phyloP scores from a whole-genome alignment of 371 early-diverging fungal species.

The Blastocladiella emersonii region DNA sequence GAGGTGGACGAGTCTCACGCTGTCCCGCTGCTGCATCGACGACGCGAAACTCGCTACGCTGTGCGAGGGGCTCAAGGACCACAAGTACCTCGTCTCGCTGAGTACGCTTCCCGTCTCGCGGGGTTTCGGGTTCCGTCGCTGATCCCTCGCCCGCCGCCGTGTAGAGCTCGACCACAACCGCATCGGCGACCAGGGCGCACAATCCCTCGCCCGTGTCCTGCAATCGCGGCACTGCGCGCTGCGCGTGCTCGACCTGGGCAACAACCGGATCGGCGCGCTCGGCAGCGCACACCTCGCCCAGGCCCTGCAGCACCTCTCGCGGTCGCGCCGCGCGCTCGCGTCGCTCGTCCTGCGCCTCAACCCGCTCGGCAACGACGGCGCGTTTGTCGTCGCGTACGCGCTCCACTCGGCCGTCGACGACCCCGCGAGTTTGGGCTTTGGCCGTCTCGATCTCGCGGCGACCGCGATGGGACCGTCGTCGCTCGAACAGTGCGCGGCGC shows the following conservation, averaged over 20 bases:
- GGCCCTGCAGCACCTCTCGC: neutral
- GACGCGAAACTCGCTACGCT: neutral
- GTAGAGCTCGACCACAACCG: neutral
- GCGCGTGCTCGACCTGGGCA: neutral
- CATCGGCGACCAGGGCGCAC: neutral
- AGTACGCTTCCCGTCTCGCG: neutral
- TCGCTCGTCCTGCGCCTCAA: neutral
- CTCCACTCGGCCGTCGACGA: neutral
- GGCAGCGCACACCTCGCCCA: neutral
- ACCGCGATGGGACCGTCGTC: neutral
- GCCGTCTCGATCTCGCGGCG: neutral
- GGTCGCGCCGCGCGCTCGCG: neutral
- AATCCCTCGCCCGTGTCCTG: neutral
- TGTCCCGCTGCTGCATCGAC: neutral
- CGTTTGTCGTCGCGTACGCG: neutral
- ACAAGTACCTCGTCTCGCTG: neutral
- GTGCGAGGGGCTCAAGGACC: constrained; percentile 1
- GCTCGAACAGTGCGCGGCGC: neutral
- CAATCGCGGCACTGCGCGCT: neutral
- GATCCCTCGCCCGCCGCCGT: neutral
- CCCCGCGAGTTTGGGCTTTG: neutral
- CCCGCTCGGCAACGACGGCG: constrained; percentile 5
- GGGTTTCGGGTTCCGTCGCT: neutral
- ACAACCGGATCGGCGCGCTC: neutral
- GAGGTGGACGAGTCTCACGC: neutral